Conservation (phyloP, 2,329 filamentous ascomycete genomes). For the Fusarium nodosum region DNA sequence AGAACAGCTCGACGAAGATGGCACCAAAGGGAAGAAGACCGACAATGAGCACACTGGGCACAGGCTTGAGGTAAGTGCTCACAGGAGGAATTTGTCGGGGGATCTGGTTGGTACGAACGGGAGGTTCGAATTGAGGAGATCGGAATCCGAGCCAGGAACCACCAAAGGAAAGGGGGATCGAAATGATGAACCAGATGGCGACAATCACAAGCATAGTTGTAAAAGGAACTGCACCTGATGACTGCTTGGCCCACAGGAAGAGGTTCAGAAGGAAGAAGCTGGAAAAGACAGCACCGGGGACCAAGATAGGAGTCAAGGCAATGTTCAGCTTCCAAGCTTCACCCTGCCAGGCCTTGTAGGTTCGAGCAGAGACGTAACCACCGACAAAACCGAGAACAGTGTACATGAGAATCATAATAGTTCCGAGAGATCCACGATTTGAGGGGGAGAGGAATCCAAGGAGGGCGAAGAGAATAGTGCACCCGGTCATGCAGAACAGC, state of each 20-base stretch:
- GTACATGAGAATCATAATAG: conserved; percentile 93
- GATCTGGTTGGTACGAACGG: conserved; percentile 97
- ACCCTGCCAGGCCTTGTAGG: conserved; percentile 95
- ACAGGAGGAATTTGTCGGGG: conserved; percentile 93
- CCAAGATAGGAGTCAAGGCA: conserved; percentile 83
- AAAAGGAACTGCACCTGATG: conserved; percentile 94
- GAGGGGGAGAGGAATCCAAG: conserved; percentile 96
- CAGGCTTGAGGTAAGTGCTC: conserved; percentile 83
- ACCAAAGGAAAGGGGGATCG: conserved; percentile 87
- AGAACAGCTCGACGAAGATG: conserved; percentile 98
- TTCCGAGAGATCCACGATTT: conserved; percentile 93
- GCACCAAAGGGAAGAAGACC: conserved; percentile 94
- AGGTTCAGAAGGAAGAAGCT: conserved; percentile 95
- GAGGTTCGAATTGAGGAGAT: conserved; percentile 76
- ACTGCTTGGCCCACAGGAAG: conserved; percentile 94
- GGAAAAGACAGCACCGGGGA: conserved; percentile 87
- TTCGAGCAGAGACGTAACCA: conserved; percentile 87
- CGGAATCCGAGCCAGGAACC: conserved; percentile 97
- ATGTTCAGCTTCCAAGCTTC: conserved; percentile 97
- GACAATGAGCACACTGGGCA: conserved; percentile 92
- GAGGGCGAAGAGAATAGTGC: conserved; percentile 93
- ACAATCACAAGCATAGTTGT: conserved; percentile 96
- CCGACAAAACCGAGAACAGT: conserved; percentile 93
- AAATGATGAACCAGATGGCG: conserved; percentile 96
- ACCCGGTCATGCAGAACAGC: conserved; percentile 96